Base-by-base conservation (phyloP, 768 basidiomycete genomes). In the Coprinopsis strossmayeri region DNA sequence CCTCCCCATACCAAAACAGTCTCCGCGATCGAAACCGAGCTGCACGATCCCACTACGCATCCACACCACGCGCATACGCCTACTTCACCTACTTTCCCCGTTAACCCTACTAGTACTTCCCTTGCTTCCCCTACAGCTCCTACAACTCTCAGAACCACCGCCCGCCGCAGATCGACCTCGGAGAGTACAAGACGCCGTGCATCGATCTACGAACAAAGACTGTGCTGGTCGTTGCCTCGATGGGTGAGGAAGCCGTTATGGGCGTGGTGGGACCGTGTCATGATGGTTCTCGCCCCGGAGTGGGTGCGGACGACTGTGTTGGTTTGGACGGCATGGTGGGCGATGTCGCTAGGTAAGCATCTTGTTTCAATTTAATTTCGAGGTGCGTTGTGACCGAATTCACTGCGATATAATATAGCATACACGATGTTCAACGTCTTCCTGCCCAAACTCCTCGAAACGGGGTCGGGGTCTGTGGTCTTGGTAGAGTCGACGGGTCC, bases 401-500 rank as follows among this genome's bases (percentile, higher is more conserved):
- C n/a, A n/a, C n/a, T n/a, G n/a, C n/a, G n/a, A n/a, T n/a, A n/a
- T n/a, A n/a, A n/a, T n/a, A n/a, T 47, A 88, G 87, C 81, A 0
- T 91, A 82, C 58, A 92, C 89, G 1, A 91, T 95, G 83, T 94
- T 95, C 65, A 95, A 94, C 59, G 89, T 92, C 23, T 95, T 80
- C 60, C 74, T 93, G 17, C 92, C 92, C 0, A 94, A 90, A 59
- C 69, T 93, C 10, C 67, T 95, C 30, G 92, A 95, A 66, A 76
- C 77, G 23, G 69, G 78, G 17, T 46, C 67, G 10, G n/a, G n/a
- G n/a, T n/a, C n/a, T n/a, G n/a, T n/a, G n/a, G n/a, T n/a, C n/a
- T n/a, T n/a, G n/a, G n/a, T n/a, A n/a, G n/a, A n/a, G n/a, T n/a
- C n/a, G n/a, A n/a, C n/a, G n/a, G n/a, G n/a, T n/a, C 24, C 54